A percentile compares a stretch with the other conserved stretches of the same genome.
Evolutionary conservation across 2,329 filamentous ascomycete species (phyloP).

Genomic region (Claviceps citrina): DNA sequence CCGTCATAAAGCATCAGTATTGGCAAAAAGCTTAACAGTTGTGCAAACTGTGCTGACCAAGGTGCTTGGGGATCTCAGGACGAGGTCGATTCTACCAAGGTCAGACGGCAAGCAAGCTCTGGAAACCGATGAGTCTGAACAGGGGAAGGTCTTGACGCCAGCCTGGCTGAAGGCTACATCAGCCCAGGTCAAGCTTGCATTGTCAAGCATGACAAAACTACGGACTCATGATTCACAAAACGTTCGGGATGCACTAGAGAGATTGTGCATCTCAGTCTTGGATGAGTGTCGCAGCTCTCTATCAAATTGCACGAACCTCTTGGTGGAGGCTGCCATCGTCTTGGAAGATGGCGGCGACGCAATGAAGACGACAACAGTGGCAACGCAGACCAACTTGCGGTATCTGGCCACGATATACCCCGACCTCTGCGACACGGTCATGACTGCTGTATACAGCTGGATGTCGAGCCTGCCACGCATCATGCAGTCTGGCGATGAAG

Average conservation of each 20-base stretch:
- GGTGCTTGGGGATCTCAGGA: slow-evolving; percentile 43
- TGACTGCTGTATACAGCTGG: slow-evolving; percentile 65
- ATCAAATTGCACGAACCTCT: slow-evolving; percentile 49
- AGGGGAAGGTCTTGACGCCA: slow-evolving; percentile 26
- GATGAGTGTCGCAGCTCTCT: slow-evolving; percentile 67
- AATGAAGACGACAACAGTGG: slow-evolving; percentile 9
- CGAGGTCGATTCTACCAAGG: slow-evolving; percentile 29
- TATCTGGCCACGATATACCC: slow-evolving; percentile 48
- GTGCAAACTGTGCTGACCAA: slow-evolving; percentile 38
- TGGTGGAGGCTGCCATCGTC: slow-evolving; percentile 69
- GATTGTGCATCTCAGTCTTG: slow-evolving; percentile 58
- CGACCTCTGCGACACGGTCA: slow-evolving; percentile 47
- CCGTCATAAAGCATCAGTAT: slow-evolving; percentile 38
- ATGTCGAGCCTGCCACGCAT: slow-evolving; percentile 62
- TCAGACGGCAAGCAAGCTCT: slow-evolving; percentile 11
- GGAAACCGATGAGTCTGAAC: slow-evolving; percentile 10
- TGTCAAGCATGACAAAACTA: slow-evolving; percentile 63
- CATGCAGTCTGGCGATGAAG: slow-evolving; percentile 74
- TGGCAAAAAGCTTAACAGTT: slow-evolving; percentile 45
- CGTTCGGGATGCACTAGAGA: slow-evolving; percentile 51
- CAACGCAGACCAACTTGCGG: slow-evolving; percentile 36
- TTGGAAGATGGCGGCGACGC: slow-evolving; percentile 39
- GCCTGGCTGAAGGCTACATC: slow-evolving; percentile 69
- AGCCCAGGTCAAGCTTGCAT: slow-evolving; percentile 66
- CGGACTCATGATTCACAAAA: slow-evolving; percentile 54